Evolutionary conservation across 2,329 filamentous ascomycete species (phyloP), one percentile per base, ranked within the genome.

Genomic region (Periconia digitata): DNA sequence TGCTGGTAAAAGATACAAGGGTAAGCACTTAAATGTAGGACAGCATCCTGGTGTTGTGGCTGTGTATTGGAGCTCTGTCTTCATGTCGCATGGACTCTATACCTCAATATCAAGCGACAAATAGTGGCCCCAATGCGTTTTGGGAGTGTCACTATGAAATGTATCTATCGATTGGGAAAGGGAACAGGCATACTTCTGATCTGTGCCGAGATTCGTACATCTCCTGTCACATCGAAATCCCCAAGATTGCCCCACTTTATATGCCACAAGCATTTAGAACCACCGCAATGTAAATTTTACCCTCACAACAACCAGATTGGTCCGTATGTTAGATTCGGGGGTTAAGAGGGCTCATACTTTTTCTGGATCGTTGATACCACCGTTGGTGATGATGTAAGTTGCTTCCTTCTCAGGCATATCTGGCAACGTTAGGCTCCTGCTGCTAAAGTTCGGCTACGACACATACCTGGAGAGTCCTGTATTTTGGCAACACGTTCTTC

Each of bases 401-500:
- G 85, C 84, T 68, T 88, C 85, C 41, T 78, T 78, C 65, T 88
- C 85, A 5, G 85, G 84, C 60, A 85, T 86, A 59, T 87, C 85
- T 83, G 18, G 43, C 8, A 6, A 27, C n/a, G 46, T 70, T 39
- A 68, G 57, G 36, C n/a, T n/a, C 20, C 20, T 32, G 46, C 50
- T 20, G 15, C 7, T 4, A 27, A 23, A 46, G 22, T 3, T 23
- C 7, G 39, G 20, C 22, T 39, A 22, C 50, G 24, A 34, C 16
- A 13, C 68, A 48, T 65, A 86, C 83, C 84, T 49, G 84, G 84
- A 27, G 82, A 86, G 62, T 86, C 84, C 54, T 85, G 79, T 36
- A 87, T 81, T 71, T 87, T 87, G 2, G 85, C 85, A 40, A 87
- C 85, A 49, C 85, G 78, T 66, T 88, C 85, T 51, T 87, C 85